Conservation (phyloP, 352 stramenopile species). For the Phytopythium cucurbitacearum region DNA sequence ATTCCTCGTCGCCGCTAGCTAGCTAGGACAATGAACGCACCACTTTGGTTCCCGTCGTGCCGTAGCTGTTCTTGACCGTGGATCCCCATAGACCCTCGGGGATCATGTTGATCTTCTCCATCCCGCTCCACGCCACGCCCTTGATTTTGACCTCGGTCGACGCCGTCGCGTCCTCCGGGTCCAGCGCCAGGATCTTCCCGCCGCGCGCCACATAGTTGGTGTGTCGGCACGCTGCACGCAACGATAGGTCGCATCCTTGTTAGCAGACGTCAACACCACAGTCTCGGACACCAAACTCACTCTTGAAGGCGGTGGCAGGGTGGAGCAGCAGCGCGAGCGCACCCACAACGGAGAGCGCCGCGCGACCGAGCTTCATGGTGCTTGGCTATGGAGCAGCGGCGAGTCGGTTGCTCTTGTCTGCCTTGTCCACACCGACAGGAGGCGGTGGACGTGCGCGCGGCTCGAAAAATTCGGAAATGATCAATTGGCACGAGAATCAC, state of each 20-base stretch:
- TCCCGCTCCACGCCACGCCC: constrained; percentile 57
- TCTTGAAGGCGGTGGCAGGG: not conserved
- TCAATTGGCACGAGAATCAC: too few species aligned
- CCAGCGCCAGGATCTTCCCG: constrained; percentile 52
- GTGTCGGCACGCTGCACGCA: constrained; percentile 42
- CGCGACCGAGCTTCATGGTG: too few species aligned
- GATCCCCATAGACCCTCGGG: constrained; percentile 51
- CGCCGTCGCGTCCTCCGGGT: constrained; percentile 27
- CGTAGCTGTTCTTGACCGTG: constrained; percentile 19
- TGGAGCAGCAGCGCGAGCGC: too few species aligned
- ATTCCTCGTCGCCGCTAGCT: not conserved
- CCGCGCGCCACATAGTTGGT: constrained; percentile 55
- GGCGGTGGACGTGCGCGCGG: too few species aligned
- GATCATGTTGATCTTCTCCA: constrained; percentile 73
- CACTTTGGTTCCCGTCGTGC: constrained; percentile 42
- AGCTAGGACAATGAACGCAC: constrained; percentile 12
- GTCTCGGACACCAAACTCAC: not conserved
- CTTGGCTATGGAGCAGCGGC: too few species aligned
- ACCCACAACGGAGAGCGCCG: too few species aligned
- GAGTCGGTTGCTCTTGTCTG: too few species aligned
- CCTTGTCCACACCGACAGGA: too few species aligned
- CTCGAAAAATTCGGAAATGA: too few species aligned
- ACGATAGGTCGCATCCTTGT: too few species aligned
- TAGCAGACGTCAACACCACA: too few species aligned
- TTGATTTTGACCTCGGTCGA: constrained; percentile 61